Evolutionary conservation across 768 basidiomycete genomes (phyloP).

Genomic region (Mycena indigotica): DNA sequence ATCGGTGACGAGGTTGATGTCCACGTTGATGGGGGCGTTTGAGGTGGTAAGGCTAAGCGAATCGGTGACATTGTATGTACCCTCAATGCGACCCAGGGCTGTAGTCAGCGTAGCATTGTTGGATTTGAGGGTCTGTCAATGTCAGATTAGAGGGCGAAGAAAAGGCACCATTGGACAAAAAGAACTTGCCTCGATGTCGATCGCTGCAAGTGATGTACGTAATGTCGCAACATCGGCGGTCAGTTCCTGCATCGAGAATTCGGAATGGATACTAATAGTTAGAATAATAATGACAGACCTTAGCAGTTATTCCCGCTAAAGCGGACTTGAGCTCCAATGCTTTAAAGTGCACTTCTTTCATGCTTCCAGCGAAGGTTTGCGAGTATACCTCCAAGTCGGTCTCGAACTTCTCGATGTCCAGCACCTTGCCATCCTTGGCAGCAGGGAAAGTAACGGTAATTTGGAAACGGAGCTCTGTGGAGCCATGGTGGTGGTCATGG

Average conservation of each 20-base stretch:
- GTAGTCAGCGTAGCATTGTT: background rate
- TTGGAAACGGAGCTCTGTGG: slow-evolving; percentile 7
- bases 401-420: slow-evolving; percentile 8
- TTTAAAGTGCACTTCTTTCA: slow-evolving; percentile 7
- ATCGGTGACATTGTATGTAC: slow-evolving; percentile 15
- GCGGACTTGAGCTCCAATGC: slow-evolving; percentile 3
- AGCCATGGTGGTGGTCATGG: background rate
- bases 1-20: slow-evolving; percentile 13
- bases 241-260: slow-evolving; percentile 1
- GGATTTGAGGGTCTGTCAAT: slow-evolving; percentile 4
- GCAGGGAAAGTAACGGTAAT: slow-evolving; percentile 15
- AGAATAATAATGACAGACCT: slow-evolving; percentile 1
- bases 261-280: no score
- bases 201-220: background rate
- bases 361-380: slow-evolving; percentile 2
- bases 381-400: slow-evolving; percentile 13
- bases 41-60: slow-evolving; percentile 4
- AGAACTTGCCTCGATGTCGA: slow-evolving; percentile 1
- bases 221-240: background rate
- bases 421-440: background rate
- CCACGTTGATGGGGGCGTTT: slow-evolving; percentile 14
- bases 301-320: background rate
- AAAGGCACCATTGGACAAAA: background rate
- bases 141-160: no score
- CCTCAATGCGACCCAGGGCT: slow-evolving; percentile 8